phyloP scores from a whole-genome alignment of 2,329 filamentous ascomycete species.

The Ceratocystis cubensis region DNA sequence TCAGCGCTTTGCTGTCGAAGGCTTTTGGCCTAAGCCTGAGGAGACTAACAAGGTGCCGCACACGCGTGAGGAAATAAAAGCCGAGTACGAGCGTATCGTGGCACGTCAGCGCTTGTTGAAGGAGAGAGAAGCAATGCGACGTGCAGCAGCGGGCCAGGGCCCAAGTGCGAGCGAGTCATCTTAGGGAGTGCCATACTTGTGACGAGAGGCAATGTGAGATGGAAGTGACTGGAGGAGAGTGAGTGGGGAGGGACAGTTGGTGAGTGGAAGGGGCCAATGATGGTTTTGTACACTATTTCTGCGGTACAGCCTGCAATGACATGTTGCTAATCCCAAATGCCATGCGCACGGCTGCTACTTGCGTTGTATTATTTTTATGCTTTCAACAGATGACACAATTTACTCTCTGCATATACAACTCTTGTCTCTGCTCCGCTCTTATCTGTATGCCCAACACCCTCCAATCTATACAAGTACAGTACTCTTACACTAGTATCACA shows the following conservation, averaged over 20 bases:
- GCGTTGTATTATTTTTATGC: not conserved
- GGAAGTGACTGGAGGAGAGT: not conserved
- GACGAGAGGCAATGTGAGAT: not conserved
- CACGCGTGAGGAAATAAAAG: slow-evolving; percentile 69
- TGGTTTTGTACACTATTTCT: not conserved
- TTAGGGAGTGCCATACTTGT: slow-evolving; percentile 9
- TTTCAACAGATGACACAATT: slow-evolving; percentile 5
- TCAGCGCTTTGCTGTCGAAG: slow-evolving; percentile 71
- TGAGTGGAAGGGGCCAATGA: not conserved
- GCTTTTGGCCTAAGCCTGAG: slow-evolving; percentile 83
- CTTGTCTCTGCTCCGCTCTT: not conserved
- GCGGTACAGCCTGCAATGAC: not conserved
- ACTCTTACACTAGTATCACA: not conserved
- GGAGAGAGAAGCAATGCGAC: slow-evolving; percentile 34
- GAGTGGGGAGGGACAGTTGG: not conserved
- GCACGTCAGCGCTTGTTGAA: slow-evolving; percentile 60
- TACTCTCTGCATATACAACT: not conserved
- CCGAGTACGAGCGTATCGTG: slow-evolving; percentile 63
- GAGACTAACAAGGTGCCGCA: slow-evolving; percentile 65
- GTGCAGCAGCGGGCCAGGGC: slow-evolving; percentile 25
- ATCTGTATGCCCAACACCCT: not conserved
- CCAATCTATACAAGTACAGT: not conserved
- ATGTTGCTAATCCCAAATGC: no score
- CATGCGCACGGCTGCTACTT: not conserved
- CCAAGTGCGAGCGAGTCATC: slow-evolving; percentile 13